Base-by-base conservation (phyloP, 2,329 filamentous ascomycete species). In the Cyanodermella asteris region DNA sequence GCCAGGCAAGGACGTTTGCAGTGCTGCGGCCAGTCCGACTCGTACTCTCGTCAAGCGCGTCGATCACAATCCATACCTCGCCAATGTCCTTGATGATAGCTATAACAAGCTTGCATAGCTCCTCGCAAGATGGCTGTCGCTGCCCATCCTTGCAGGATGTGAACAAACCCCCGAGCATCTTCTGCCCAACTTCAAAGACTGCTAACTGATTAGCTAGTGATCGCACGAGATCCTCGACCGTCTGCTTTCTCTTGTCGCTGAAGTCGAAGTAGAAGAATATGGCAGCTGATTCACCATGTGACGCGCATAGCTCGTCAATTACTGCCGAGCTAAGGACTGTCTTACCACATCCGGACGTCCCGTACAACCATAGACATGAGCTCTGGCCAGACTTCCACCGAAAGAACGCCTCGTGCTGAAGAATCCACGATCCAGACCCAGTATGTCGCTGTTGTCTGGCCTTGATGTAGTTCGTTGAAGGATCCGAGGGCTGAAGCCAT, bases 211-310 rank as follows among this genome's bases (percentile, higher is more conserved):
- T 29, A 7, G 52, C 24, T 4, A 56, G 33, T 7, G 49, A 51
- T 13, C 43, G 41, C 3, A 54, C 7, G 36, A 52, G 43, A 1
- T 39, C 34, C 9, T 45, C 38, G 3, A 42, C 23, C 1, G 36
- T 23, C 28, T 50, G 48, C 26, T 54, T 56, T 13, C 38, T 25
- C 1, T 8, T 18, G 26, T 53, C 41, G 4, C 41, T 50, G 35
- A 54, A 55, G 25, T 44, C 42, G 24, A 51, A 51, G 30, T 45
- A 49, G 31, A 48, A 51, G 25, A 46, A 49, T 5, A 16, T 19
- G 11, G 28, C 14, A 6, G n/a, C n/a, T n/a, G n/a, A n/a, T n/a
- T n/a, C n/a, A n/a, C n/a, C n/a, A n/a, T n/a, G n/a, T n/a, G n/a
- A n/a, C n/a, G n/a, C n/a, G n/a, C n/a, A 16, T 13, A 23, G 22